These are phyloP conservation scores for Ulota crispa DNA, from an alignment of 225 moss, liverwort and hornwort species.

Conservation along the genomic window DNA sequence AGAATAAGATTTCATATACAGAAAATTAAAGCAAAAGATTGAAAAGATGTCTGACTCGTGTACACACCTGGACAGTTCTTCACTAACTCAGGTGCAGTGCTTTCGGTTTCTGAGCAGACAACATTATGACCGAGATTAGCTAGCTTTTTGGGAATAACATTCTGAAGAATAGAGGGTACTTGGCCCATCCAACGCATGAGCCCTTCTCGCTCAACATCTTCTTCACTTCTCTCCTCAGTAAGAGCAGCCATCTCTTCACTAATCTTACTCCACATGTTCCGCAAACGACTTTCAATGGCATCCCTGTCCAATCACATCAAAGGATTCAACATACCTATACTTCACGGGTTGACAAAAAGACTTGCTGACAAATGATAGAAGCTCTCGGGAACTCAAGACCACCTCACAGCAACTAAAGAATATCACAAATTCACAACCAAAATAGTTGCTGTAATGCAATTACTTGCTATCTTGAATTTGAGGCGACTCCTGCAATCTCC, in stretches of 20 bases:
- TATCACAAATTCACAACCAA: background rate
- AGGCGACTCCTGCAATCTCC: conserved; percentile 25
- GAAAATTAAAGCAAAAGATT: background rate
- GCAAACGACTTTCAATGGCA: conserved; percentile 73
- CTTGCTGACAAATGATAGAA: background rate
- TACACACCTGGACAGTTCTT: conserved; percentile 31
- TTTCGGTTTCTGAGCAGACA: conserved; percentile 18
- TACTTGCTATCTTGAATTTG: conserved; percentile 44
- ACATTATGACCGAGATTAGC: conserved; percentile 13
- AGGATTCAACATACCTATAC: background rate
- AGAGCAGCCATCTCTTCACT: conserved; percentile 87
- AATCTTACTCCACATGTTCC: conserved; percentile 76
- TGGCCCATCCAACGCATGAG: conserved; percentile 66
- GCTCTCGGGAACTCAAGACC: background rate
- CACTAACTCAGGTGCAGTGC: conserved; percentile 11
- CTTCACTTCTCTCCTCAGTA: conserved; percentile 61
- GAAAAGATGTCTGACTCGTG: background rate
- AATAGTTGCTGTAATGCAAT: background rate
- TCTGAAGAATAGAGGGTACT: conserved; percentile 68
- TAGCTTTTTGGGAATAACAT: conserved; percentile 40
- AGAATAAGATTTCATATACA: background rate
- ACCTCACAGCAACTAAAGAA: background rate
- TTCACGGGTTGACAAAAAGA: background rate
- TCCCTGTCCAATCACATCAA: conserved; percentile 39
- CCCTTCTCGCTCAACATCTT: conserved; percentile 53